Percentiles rank a stretch among this genome's conserved stretches.
Conservation (phyloP, 1,284 basidiomycete species). For the Mycena sp. region DNA sequence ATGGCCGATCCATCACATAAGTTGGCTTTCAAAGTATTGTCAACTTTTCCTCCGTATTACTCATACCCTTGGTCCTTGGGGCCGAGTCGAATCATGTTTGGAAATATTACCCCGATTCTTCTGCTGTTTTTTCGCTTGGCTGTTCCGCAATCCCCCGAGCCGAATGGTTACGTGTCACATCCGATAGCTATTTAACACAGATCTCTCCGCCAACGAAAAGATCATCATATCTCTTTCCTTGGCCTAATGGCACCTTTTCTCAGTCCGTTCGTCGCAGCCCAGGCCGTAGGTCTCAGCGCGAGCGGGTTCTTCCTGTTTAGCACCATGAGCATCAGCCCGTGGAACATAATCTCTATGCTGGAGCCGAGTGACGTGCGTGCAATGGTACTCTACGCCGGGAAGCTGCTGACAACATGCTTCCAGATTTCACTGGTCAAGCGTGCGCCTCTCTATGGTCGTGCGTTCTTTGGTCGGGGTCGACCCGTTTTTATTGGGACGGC, state of each 20-base stretch:
- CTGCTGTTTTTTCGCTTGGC: no score
- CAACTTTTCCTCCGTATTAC: no score
- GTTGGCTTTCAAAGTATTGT: no score
- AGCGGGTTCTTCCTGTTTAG: slow-evolving; percentile 8
- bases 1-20: no score
- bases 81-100: no score
- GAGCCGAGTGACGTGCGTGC: background rate
- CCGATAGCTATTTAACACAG: no score
- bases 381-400: background rate
- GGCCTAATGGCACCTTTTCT: background rate
- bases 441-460: background rate
- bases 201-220: no score
- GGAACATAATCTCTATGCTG: background rate
- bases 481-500: background rate
- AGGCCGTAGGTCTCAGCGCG: background rate
- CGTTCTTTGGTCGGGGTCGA: background rate
- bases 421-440: background rate
- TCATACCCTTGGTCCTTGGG: no score
- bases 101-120: no score
- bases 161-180: no score
- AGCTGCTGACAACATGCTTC: background rate
- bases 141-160: no score
- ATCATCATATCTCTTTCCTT: no score
- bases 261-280: background rate
- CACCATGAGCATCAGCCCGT: slow-evolving; percentile 8